Evolutionary conservation across 768 basidiomycete genomes (phyloP).

Genomic region (Naganishia friedmannii): DNA sequence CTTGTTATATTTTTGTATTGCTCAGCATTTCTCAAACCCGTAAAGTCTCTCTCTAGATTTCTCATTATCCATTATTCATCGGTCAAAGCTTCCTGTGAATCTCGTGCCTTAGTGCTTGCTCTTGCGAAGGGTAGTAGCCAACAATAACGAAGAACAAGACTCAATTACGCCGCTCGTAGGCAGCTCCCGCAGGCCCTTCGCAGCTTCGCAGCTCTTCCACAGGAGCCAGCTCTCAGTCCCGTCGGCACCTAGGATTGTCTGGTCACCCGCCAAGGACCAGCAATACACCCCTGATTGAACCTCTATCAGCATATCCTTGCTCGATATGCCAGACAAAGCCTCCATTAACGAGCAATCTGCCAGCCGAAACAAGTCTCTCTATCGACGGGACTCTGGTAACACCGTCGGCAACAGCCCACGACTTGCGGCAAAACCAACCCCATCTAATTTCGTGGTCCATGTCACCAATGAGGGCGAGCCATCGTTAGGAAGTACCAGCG

Average conservation of each 20-base stretch:
- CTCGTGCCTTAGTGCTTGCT: background rate
- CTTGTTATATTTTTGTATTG: too few relatives aligned
- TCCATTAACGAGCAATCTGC: background rate
- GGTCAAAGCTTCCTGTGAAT: background rate
- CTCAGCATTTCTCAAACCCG: too few relatives aligned
- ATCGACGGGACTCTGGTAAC: background rate
- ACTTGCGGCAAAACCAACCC: background rate
- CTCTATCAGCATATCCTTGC: background rate
- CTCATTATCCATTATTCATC: conserved; percentile 3
- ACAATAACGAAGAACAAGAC: background rate
- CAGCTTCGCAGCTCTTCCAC: background rate
- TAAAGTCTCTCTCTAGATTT: background rate
- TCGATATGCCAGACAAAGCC: background rate
- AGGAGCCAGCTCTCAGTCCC: background rate
- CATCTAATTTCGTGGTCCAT: background rate
- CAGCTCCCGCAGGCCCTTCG: background rate
- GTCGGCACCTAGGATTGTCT: background rate
- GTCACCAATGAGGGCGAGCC: conserved; percentile 16
- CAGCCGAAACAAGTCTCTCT: background rate
- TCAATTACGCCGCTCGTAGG: background rate
- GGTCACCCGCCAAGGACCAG: background rate
- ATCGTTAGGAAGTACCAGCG: conserved; percentile 19
- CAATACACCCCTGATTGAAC: background rate
- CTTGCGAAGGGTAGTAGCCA: background rate
- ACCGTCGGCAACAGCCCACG: background rate